Evolutionary conservation across 306 rosid species (phyloP).

Genomic region (Mucuna pruriens): DNA sequence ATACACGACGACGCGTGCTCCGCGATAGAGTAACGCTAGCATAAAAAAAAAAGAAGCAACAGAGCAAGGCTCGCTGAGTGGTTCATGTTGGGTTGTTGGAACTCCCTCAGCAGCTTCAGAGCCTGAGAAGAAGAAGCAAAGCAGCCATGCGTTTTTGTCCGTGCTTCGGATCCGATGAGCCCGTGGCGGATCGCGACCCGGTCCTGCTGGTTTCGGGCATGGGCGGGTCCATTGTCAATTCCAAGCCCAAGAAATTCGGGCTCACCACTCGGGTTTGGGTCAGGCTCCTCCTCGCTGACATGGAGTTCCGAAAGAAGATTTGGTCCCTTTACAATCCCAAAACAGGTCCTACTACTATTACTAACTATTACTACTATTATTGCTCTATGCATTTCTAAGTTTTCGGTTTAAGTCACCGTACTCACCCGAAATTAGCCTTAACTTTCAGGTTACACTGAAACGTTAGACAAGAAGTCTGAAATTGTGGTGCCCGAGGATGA

Average conservation of each 20-base stretch:
- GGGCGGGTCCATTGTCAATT: conserved; percentile 85
- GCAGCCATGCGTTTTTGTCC: conserved; percentile 48
- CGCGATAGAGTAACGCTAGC: no score
- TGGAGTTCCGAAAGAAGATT: conserved; percentile 72
- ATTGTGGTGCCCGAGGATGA: conserved; percentile 82
- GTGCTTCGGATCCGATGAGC: conserved; percentile 54
- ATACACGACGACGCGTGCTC: no score
- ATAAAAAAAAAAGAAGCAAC: no score
- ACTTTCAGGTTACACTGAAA: conserved; percentile 75
- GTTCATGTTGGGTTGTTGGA: neutral
- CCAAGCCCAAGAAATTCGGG: conserved; percentile 68
- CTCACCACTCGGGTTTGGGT: conserved; percentile 87
- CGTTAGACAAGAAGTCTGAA: conserved; percentile 59
- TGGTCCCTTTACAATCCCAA: conserved; percentile 81
- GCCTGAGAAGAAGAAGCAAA: neutral
- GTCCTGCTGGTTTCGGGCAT: conserved; percentile 81
- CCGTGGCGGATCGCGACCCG: conserved; percentile 65
- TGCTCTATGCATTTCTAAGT: neutral
- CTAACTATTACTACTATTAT: neutral
- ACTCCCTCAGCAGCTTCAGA: neutral
- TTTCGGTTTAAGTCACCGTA: neutral
- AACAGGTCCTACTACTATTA: conserved; percentile 56
- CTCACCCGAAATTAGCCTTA: neutral
- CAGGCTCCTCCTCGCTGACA: conserved; percentile 76
- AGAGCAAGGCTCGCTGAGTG: neutral